phyloP scores from a whole-genome alignment of 768 basidiomycete species.

The Artomyces pyxidatus region DNA sequence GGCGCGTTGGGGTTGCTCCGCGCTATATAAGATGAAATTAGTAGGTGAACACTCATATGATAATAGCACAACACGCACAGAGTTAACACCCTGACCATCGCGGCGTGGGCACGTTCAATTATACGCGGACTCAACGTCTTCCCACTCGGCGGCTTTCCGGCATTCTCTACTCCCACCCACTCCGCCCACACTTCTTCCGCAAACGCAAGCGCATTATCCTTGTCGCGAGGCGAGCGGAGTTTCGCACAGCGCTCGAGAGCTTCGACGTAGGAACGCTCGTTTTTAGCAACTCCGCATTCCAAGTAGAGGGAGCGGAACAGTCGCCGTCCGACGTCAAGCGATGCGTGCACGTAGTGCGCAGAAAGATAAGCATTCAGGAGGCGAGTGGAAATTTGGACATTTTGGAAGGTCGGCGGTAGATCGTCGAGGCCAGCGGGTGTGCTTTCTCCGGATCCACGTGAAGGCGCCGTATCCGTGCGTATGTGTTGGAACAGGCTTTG shows the following conservation, averaged over 20 bases:
- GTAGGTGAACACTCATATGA: neutral
- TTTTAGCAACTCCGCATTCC: slow-evolving; percentile 33
- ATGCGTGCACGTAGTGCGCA: slow-evolving; percentile 56
- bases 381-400: slow-evolving; percentile 49
- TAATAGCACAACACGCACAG: too few relatives aligned
- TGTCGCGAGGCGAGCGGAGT: slow-evolving; percentile 35
- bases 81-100: slow-evolving; percentile 57
- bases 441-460: slow-evolving; percentile 24
- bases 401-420: slow-evolving; percentile 26
- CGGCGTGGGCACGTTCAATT: slow-evolving; percentile 61
- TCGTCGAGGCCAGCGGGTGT: neutral
- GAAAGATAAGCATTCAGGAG: slow-evolving; percentile 78
- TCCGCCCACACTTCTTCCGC: slow-evolving; percentile 58
- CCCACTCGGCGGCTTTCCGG: slow-evolving; percentile 21
- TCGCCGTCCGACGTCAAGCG: slow-evolving; percentile 38
- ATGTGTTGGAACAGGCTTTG: slow-evolving; percentile 62
- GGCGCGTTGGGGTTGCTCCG: slow-evolving; percentile 42
- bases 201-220: slow-evolving; percentile 40
- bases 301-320: slow-evolving; percentile 45
- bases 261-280: slow-evolving; percentile 51
- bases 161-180: slow-evolving; percentile 46
- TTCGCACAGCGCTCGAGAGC: slow-evolving; percentile 59
- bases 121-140: slow-evolving; percentile 29
- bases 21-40: slow-evolving; percentile 25
- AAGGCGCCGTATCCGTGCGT: too few relatives aligned